Percentiles rank a stretch among this genome's conserved stretches.
Evolutionary conservation across 1,139 yeast species (phyloP).

Genomic region (Saccharomyces hybrid): DNA sequence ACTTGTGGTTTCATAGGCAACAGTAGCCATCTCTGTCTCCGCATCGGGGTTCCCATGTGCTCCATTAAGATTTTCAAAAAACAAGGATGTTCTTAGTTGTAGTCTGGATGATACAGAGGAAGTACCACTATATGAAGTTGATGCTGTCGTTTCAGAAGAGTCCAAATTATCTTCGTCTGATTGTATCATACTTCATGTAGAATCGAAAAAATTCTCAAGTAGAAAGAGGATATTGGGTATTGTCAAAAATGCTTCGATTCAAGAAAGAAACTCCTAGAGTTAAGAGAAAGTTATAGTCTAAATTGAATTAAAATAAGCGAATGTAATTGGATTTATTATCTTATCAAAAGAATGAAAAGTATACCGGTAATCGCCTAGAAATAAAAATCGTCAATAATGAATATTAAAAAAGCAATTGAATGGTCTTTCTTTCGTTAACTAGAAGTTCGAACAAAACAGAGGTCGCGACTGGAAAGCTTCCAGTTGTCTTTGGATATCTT

Average conservation of each 20-base stretch:
- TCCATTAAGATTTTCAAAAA: background rate
- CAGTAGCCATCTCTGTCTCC: background rate
- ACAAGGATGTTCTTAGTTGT: background rate
- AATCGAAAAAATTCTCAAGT: background rate
- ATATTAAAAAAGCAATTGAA: background rate
- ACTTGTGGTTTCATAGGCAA: background rate
- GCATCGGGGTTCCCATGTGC: background rate
- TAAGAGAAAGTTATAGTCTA: background rate
- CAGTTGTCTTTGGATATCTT: background rate
- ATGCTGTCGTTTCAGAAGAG: background rate
- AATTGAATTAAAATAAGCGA: background rate
- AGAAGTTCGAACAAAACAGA: background rate
- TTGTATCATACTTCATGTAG: background rate
- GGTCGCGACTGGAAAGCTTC: background rate
- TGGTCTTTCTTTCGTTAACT: background rate
- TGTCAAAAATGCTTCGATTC: background rate
- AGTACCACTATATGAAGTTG: background rate
- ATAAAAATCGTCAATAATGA: background rate
- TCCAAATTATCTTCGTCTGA: background rate
- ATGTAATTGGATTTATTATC: background rate
- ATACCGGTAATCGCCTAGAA: background rate
- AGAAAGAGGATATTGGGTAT: background rate
- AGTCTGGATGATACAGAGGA: background rate
- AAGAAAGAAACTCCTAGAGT: background rate
- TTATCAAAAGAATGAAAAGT: background rate